A percentile compares a stretch with the other conserved stretches of the same genome.
These are phyloP conservation scores for Clonostachys sp. DNA, from an alignment of 2,329 filamentous ascomycete species.

Conservation along the genomic window DNA sequence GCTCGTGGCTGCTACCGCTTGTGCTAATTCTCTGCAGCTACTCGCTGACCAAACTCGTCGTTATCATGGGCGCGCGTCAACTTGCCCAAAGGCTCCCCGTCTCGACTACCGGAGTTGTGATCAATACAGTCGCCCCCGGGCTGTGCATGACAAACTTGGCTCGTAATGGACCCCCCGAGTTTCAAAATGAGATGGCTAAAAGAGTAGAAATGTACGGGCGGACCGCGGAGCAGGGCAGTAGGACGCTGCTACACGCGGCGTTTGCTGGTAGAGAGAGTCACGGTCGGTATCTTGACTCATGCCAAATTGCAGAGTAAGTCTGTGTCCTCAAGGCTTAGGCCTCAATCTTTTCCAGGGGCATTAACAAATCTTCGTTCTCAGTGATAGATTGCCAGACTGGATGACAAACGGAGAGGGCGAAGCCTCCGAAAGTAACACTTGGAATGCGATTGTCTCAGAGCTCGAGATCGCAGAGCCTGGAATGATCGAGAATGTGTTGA, in stretches of 20 bases:
- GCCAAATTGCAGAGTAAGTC: constrained; percentile 17
- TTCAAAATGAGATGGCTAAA: neutral
- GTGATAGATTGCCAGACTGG: too few relatives aligned
- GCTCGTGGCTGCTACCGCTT: too few relatives aligned
- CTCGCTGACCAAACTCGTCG: constrained; percentile 20
- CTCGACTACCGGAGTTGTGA: constrained; percentile 21
- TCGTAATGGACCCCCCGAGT: neutral
- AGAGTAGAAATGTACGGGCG: neutral
- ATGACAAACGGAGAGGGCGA: too few relatives aligned
- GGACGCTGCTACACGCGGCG: constrained; percentile 33
- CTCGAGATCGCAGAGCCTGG: too few relatives aligned
- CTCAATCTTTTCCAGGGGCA: too few relatives aligned
- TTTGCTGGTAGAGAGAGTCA: constrained; percentile 31
- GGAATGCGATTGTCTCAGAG: too few relatives aligned
- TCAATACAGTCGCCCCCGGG: constrained; percentile 33
- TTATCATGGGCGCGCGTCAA: constrained; percentile 17
- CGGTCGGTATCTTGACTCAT: constrained; percentile 38
- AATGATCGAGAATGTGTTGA: too few relatives aligned
- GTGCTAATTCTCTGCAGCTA: constrained; percentile 10
- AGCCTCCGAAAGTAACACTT: too few relatives aligned
- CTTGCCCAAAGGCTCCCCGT: constrained; percentile 23
- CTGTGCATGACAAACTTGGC: constrained; percentile 17
- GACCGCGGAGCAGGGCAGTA: constrained; percentile 36
- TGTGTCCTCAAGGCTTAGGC: too few relatives aligned
- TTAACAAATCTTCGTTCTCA: too few relatives aligned